Evolutionary conservation across 306 rosid genomes (phyloP), one percentile per base, ranked within the genome.

Genomic region (Vigna hirtella): DNA sequence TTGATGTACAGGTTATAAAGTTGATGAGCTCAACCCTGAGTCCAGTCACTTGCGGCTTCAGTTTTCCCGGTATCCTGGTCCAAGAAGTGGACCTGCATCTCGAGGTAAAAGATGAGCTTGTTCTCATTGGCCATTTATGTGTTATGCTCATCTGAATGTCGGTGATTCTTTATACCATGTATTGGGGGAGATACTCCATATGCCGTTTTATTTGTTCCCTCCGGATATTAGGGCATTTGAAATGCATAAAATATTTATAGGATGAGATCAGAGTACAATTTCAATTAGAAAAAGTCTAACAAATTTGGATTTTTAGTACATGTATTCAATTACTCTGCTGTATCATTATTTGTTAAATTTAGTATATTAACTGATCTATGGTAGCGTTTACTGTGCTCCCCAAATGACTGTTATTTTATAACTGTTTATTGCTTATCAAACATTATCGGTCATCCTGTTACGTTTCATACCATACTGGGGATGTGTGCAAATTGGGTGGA

Each of bases 31-130:
- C 40, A 81, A 75, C 70, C 86, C 90, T 0, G 93, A 87, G 57
- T 94, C 94, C 36, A 91, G 69, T 80, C 87, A 86, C 72, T 74
- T 94, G 88, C 83, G 93, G 86, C 91, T 94, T 79, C 97, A 94
- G 81, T 94, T 94, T 88, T 91, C 98, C 13, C 86, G 97, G 72
- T 87, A 49, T 84, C 97, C 98, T n/a, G 97, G 98, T 53, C 97
- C 96, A 9, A 89, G 98, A 79, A 58, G 86, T 70, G 95, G 89
- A 40, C 67, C 90, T 63, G 94, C 88, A 57, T 15, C 83, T 17
- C 91, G 94, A 48, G 88, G 93, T 32, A 91, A 86, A 86, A 90
- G 97, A 87, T 90, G 78, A 90, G 77, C 62, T 42, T 73, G 74
- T 48, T 64, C 58, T 17, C 74, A 50, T 43, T 71, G 82, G 64